phyloP scores from a whole-genome alignment of 108 stramenopile species.

The Stephanodiscus triporus region DNA sequence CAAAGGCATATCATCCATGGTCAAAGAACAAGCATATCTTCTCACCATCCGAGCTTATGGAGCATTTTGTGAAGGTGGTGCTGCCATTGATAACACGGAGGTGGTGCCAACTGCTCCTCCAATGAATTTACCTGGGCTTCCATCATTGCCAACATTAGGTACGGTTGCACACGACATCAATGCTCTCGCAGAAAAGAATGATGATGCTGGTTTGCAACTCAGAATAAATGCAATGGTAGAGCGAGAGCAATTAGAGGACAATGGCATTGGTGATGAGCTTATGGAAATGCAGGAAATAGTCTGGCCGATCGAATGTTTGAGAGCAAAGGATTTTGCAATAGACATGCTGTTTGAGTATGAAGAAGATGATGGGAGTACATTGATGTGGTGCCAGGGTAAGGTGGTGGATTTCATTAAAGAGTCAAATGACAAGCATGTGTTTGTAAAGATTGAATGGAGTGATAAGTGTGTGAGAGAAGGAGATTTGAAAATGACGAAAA shows the following conservation, averaged over 20 bases:
- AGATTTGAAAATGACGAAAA: no score
- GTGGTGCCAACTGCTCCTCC: background rate
- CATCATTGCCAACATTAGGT: background rate
- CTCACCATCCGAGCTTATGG: background rate
- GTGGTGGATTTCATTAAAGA: conserved; percentile 1
- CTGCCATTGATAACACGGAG: background rate
- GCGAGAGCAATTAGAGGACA: background rate
- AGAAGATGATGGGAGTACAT: conserved; percentile 6
- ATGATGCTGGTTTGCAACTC: background rate
- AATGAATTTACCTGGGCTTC: background rate
- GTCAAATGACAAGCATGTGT: conserved; percentile 19
- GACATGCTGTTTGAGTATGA: conserved; percentile 1
- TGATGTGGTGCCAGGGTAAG: background rate
- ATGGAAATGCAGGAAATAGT: background rate
- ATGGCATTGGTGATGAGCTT: background rate
- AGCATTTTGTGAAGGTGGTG: background rate
- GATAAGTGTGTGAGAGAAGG: no score
- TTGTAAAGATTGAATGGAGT: no score
- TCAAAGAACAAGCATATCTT: background rate
- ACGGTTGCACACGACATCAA: background rate
- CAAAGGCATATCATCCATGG: conserved; percentile 6
- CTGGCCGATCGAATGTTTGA: background rate
- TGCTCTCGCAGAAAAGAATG: background rate
- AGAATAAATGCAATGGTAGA: conserved; percentile 2
- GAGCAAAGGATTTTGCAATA: background rate